These are phyloP conservation scores for Hymenoscyphus scutula DNA, from an alignment of 2,329 filamentous ascomycete species.

Conservation along the genomic window DNA sequence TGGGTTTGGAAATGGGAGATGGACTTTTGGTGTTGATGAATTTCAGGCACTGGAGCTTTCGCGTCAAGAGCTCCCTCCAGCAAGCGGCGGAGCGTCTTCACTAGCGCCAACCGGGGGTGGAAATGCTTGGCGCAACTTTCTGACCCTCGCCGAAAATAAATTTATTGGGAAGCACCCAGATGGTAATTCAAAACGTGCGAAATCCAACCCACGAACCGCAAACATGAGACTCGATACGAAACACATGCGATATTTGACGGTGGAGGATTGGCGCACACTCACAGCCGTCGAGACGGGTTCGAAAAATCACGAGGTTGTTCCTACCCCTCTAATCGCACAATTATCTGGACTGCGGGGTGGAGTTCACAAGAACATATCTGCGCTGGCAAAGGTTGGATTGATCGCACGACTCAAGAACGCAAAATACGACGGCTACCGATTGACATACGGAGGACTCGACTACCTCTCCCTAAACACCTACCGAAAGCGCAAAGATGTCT, in stretches of 20 bases:
- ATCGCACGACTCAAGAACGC: constrained; percentile 94
- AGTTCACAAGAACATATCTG: constrained; percentile 84
- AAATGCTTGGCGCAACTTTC: neutral
- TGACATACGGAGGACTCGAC: constrained; percentile 95
- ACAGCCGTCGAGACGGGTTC: constrained; percentile 90
- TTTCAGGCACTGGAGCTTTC: constrained; percentile 34
- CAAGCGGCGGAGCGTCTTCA: constrained; percentile 18
- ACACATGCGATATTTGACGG: constrained; percentile 84
- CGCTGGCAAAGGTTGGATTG: constrained; percentile 84
- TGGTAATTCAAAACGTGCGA: neutral
- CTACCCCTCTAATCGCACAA: constrained; percentile 82
- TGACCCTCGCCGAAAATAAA: neutral
- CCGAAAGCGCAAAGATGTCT: constrained; percentile 74
- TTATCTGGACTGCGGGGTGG: constrained; percentile 79
- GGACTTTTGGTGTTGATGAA: constrained; percentile 15
- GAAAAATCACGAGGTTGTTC: constrained; percentile 96
- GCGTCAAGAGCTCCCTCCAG: constrained; percentile 31
- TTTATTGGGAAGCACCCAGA: neutral
- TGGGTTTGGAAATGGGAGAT: neutral
- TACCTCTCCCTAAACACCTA: constrained; percentile 95
- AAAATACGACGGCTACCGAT: constrained; percentile 93
- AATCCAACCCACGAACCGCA: constrained; percentile 6
- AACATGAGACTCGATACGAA: constrained; percentile 93
- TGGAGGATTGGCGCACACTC: constrained; percentile 94
- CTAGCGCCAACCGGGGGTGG: constrained; percentile 25